These are phyloP conservation scores for Ambrosia artemisiifolia DNA, from an alignment of 129 eudicot species.

Conservation along the genomic window DNA sequence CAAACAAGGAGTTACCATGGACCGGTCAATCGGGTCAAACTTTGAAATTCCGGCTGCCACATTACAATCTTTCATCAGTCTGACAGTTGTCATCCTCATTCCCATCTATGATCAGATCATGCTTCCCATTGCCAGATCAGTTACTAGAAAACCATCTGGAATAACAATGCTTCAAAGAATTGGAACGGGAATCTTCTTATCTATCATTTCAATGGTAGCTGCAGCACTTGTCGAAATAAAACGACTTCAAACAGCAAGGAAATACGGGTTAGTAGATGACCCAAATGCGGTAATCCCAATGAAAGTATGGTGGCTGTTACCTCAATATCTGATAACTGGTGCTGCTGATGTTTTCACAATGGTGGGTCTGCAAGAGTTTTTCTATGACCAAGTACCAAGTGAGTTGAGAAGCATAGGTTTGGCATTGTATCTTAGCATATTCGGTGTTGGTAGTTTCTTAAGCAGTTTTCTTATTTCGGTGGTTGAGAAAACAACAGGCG, in stretches of 20 bases:
- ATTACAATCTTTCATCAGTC: conserved; percentile 39
- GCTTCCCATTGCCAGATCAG: conserved; percentile 44
- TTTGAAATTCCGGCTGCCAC: conserved; percentile 65
- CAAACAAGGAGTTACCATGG: conserved; percentile 66
- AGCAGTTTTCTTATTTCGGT: conserved; percentile 66
- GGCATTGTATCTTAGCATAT: conserved; percentile 52
- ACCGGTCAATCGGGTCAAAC: conserved; percentile 43
- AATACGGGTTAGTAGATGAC: conserved; percentile 45
- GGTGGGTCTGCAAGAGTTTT: conserved; percentile 78
- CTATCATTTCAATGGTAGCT: conserved; percentile 43
- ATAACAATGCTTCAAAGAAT: conserved; percentile 73
- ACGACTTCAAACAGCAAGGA: conserved; percentile 50
- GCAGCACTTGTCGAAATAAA: conserved; percentile 64
- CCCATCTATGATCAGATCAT: conserved; percentile 57
- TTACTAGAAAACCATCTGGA: conserved; percentile 54
- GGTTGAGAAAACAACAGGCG: conserved; percentile 41
- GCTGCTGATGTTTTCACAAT: conserved; percentile 47
- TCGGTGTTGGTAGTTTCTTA: conserved; percentile 64
- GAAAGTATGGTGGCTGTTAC: conserved; percentile 71
- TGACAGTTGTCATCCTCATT: conserved; percentile 37
- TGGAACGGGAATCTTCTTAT: conserved; percentile 61
- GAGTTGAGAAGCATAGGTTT: conserved; percentile 61
- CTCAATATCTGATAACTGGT: conserved; percentile 59
- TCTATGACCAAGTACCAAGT: conserved; percentile 66
- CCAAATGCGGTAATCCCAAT: conserved; percentile 58